A percentile compares a stretch with the other conserved stretches of the same genome.
phyloP scores from a whole-genome alignment of 1,139 yeast species.

The Blastobotrys malaysiensis region DNA sequence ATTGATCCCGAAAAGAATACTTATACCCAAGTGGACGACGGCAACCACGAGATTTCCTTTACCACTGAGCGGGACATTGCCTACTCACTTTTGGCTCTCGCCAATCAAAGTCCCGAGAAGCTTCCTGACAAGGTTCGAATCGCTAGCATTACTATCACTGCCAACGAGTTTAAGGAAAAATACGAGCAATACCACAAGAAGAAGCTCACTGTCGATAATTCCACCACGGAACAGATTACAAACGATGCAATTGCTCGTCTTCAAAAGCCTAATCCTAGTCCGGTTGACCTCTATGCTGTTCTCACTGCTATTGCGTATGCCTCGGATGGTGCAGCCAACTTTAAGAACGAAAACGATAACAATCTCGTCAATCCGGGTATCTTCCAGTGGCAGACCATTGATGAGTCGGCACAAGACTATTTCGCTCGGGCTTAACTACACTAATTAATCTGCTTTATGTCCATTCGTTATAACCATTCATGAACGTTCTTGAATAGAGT shows the following conservation, averaged over 20 bases:
- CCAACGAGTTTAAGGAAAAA: neutral
- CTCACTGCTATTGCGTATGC: conserved; percentile 33
- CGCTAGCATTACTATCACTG: neutral
- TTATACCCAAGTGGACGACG: conserved; percentile 3
- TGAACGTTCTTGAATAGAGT: no score
- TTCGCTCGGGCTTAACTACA: neutral
- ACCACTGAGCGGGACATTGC: conserved; percentile 5
- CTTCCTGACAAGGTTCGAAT: neutral
- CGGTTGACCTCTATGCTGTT: conserved; percentile 12
- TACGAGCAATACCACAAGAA: conserved; percentile 31
- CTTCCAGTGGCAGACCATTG: conserved; percentile 44
- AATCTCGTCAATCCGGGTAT: conserved; percentile 52
- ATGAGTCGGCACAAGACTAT: neutral
- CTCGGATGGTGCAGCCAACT: conserved; percentile 36
- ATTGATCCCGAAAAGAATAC: conserved; percentile 2
- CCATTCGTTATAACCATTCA: no score
- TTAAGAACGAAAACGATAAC: conserved; percentile 36
- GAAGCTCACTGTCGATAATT: conserved; percentile 32
- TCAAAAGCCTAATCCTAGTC: conserved; percentile 14
- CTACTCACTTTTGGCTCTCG: conserved; percentile 4
- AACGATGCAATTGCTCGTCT: conserved; percentile 27
- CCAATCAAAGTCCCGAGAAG: neutral
- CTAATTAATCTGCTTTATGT: no score
- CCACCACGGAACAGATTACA: conserved; percentile 34
- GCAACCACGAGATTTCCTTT: conserved; percentile 1